Conservation (phyloP, 164 flowering plant species). For the Vitis labrusca region DNA sequence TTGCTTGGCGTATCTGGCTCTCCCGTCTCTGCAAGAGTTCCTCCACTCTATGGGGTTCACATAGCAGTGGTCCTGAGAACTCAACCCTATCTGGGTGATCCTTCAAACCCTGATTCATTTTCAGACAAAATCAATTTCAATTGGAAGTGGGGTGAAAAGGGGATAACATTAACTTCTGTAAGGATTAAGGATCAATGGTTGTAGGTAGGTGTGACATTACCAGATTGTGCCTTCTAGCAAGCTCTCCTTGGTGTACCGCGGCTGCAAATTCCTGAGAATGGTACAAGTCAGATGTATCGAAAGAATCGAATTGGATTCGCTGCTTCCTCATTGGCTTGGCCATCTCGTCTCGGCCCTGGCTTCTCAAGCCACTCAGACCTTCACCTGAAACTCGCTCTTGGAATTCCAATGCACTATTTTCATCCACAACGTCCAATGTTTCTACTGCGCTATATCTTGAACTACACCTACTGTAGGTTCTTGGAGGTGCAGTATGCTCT, state of each 20-base stretch:
- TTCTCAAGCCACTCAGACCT: too few species aligned
- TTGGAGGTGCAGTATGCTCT: constrained; percentile 17
- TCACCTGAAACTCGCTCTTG: background rate
- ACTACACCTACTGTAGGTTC: constrained; percentile 17
- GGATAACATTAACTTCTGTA: too few species aligned
- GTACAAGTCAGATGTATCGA: constrained; percentile 14
- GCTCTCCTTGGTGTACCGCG: background rate
- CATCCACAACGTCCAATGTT: background rate
- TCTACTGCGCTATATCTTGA: constrained; percentile 9
- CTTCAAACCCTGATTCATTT: constrained; percentile 5
- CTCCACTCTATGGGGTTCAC: constrained; percentile 19
- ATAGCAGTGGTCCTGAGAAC: constrained; percentile 25
- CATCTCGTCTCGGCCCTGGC: too few species aligned
- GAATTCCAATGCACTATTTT: constrained; percentile 17
- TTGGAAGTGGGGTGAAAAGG: background rate
- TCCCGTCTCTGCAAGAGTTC: constrained; percentile 27
- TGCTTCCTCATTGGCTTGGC: background rate
- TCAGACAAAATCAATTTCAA: background rate
- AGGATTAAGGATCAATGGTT: too few species aligned
- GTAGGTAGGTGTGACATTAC: constrained; percentile 2
- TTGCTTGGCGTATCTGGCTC: constrained; percentile 26
- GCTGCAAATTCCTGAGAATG: constrained; percentile 19
- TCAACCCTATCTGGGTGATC: constrained; percentile 14
- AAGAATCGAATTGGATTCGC: constrained; percentile 9
- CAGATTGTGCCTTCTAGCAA: constrained; percentile 1